Conservation (phyloP, 169 alveolate species). For the Plasmodium fragile region DNA sequence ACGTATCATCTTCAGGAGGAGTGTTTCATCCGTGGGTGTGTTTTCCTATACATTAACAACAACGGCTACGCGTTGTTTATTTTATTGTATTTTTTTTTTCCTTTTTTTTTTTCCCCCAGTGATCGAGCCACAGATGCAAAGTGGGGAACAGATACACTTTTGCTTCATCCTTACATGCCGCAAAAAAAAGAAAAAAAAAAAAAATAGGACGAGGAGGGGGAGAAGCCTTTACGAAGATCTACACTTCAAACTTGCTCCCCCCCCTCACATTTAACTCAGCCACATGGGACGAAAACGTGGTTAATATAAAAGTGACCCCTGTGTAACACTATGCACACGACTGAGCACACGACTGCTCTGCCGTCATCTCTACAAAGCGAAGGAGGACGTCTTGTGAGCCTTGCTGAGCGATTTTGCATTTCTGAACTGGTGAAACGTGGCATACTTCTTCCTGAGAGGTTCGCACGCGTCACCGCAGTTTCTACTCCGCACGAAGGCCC, state of each 20-base stretch:
- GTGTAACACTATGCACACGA: neutral
- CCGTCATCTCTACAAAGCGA: neutral
- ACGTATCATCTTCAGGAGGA: neutral
- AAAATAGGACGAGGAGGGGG: neutral
- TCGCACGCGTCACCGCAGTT: neutral
- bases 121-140: no score
- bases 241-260: neutral
- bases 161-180: neutral
- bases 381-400: slow-evolving; percentile 39
- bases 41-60: neutral
- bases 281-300: neutral
- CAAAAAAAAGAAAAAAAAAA: slow-evolving; percentile 11
- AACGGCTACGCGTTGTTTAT: neutral
- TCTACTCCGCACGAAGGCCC: slow-evolving; percentile 13
- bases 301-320: neutral
- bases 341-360: no score
- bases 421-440: slow-evolving; percentile 61
- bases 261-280: neutral
- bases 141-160: no score
- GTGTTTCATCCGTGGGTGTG: neutral
- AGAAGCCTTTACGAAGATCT: neutral
- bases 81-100: neutral
- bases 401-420: neutral
- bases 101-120: neutral
- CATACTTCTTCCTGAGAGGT: slow-evolving; percentile 20